phyloP scores from a whole-genome alignment of 108 stramenopile species.

The Fistulifera pelliculosa region DNA sequence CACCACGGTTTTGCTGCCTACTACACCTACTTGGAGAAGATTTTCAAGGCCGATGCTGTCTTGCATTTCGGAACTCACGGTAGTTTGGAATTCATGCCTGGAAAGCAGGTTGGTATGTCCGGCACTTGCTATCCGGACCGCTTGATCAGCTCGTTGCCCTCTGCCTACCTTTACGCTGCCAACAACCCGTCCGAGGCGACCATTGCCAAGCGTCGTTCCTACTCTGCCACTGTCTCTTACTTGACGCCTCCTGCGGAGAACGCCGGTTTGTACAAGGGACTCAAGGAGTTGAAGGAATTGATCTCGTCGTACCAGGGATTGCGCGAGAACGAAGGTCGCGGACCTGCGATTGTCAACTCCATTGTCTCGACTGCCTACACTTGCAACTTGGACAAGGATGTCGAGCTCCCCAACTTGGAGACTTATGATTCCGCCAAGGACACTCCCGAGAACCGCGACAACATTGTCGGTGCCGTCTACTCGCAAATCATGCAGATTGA shows the following conservation, averaged over 20 bases:
- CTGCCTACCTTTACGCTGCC: constrained; percentile 93
- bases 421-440: constrained; percentile 71
- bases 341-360: constrained; percentile 92
- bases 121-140: constrained; percentile 97
- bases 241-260: constrained; percentile 96
- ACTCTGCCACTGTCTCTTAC: constrained; percentile 94
- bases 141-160: constrained; percentile 91
- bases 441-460: constrained; percentile 75
- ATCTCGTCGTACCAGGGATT: constrained; percentile 93
- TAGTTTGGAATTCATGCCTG: constrained; percentile 95
- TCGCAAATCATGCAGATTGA: constrained; percentile 95
- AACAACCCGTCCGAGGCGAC: constrained; percentile 98
- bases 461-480: constrained; percentile 85
- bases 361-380: constrained; percentile 89
- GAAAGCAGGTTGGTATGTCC: constrained; percentile 97
- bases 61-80: constrained; percentile 97
- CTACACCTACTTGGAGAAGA: constrained; percentile 96
- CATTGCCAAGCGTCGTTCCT: constrained; percentile 94
- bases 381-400: constrained; percentile 95
- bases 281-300: constrained; percentile 93
- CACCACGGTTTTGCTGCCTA: constrained; percentile 97
- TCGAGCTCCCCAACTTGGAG: constrained; percentile 83
- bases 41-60: constrained; percentile 92
- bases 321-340: constrained; percentile 89
- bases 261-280: constrained; percentile 94